These are phyloP conservation scores for Fagopyrum tataricum DNA, from an alignment of 148 eudicot genomes.

Conservation along the genomic window DNA sequence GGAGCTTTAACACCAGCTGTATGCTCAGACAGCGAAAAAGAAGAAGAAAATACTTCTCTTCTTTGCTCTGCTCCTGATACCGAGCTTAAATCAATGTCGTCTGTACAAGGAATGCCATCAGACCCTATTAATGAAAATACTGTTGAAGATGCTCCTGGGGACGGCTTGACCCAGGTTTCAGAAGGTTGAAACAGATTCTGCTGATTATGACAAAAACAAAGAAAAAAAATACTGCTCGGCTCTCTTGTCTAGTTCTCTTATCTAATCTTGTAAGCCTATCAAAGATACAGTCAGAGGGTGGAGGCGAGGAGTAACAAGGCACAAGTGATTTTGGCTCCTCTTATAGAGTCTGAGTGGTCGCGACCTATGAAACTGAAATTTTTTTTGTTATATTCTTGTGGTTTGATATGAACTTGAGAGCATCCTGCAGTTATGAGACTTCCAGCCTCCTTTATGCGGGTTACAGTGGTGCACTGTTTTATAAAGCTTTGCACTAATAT, in stretches of 20 bases:
- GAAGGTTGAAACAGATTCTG: not conserved
- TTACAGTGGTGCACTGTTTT: not conserved
- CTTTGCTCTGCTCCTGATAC: slow-evolving; percentile 7
- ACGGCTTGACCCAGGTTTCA: slow-evolving; percentile 3
- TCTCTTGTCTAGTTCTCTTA: not conserved
- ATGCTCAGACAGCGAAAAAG: not conserved
- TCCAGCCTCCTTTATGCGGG: not conserved
- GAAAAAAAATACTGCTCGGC: not conserved
- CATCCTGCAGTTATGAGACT: not conserved
- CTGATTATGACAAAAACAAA: not conserved
- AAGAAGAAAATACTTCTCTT: not conserved
- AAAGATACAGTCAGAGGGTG: not conserved
- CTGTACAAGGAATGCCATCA: not conserved
- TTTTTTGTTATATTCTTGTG: not conserved
- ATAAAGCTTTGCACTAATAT: not conserved
- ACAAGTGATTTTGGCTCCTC: not conserved
- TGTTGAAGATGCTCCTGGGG: slow-evolving; percentile 14
- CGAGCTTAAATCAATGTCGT: not conserved
- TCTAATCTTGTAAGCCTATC: not conserved
- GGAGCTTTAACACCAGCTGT: not conserved
- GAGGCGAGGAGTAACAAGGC: not conserved
- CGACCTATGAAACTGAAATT: not conserved
- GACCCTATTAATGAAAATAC: not conserved
- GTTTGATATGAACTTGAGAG: not conserved
- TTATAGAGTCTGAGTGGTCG: not conserved